These are phyloP conservation scores for Talaromyces islandicus DNA, from an alignment of 2,329 filamentous ascomycete species.

Conservation along the genomic window DNA sequence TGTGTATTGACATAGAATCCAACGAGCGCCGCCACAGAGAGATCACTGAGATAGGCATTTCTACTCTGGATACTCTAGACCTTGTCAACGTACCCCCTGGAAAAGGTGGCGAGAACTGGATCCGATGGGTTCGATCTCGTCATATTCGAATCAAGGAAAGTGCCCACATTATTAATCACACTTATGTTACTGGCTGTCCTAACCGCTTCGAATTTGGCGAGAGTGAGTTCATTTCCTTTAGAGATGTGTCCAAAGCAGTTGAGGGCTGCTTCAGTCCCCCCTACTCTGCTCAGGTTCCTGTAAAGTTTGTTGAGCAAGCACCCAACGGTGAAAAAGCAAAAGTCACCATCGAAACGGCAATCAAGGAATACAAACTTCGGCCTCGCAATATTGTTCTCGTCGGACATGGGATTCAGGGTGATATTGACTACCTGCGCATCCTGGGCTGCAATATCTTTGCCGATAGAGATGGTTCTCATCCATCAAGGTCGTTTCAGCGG, in stretches of 20 bases:
- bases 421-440: slow-evolving; percentile 61
- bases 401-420: slow-evolving; percentile 65
- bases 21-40: slow-evolving; percentile 61
- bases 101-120: slow-evolving; percentile 59
- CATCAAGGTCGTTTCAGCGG: not conserved
- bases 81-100: slow-evolving; percentile 56
- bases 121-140: slow-evolving; percentile 56
- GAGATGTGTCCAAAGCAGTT: slow-evolving; percentile 41
- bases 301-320: slow-evolving; percentile 8
- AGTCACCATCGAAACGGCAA: slow-evolving; percentile 1
- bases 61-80: slow-evolving; percentile 66
- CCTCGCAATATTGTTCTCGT: slow-evolving; percentile 65
- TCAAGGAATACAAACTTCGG: slow-evolving; percentile 9
- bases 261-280: slow-evolving; percentile 54
- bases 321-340: slow-evolving; percentile 3
- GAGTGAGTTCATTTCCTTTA: slow-evolving; percentile 50
- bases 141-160: slow-evolving; percentile 76
- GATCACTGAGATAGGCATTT: slow-evolving; percentile 82
- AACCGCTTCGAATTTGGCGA: slow-evolving; percentile 66
- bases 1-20: slow-evolving; percentile 77
- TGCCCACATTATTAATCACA: slow-evolving; percentile 57
- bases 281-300: slow-evolving; percentile 35
- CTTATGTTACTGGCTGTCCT: slow-evolving; percentile 67
- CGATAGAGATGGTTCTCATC: not conserved
- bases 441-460: slow-evolving; percentile 55